These are phyloP conservation scores for Thraustochytrium sp. DNA, from an alignment of 352 stramenopile species.

Conservation along the genomic window DNA sequence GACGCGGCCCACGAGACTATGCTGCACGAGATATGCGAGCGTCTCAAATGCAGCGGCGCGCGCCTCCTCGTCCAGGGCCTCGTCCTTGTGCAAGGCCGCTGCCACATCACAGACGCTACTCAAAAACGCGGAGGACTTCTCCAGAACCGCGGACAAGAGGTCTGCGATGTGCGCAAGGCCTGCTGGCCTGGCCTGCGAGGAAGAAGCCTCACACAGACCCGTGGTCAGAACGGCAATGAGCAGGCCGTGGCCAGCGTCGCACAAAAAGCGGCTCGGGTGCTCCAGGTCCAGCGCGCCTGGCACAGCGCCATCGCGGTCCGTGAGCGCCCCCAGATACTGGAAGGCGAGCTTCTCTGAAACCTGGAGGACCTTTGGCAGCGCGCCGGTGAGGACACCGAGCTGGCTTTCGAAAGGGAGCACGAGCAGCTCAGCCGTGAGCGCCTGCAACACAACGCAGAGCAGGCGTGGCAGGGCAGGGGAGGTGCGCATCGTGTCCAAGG, in stretches of 20 bases:
- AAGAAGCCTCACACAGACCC: background rate
- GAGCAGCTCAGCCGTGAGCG: background rate
- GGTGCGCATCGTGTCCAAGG: background rate
- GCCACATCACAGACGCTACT: background rate
- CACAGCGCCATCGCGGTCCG: background rate
- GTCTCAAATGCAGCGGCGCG: background rate
- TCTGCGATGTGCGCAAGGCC: background rate
- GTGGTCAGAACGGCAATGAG: background rate
- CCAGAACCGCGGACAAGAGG: background rate
- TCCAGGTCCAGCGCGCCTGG: background rate
- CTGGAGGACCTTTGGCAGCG: background rate
- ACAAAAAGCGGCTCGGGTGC: background rate
- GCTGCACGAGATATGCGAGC: background rate
- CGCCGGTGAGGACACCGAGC: background rate
- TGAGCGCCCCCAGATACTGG: background rate
- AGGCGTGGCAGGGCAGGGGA: background rate
- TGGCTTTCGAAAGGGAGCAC: background rate
- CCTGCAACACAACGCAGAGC: background rate
- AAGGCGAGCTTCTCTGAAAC: background rate
- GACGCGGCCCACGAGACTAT: conserved; percentile 22
- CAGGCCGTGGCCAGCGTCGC: background rate
- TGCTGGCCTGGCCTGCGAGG: background rate
- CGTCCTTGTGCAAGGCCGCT: background rate
- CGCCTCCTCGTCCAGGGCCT: background rate
- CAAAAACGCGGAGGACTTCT: conserved; percentile 2